A percentile compares a stretch with the other conserved stretches of the same genome.
These are phyloP conservation scores for Penicillium griseofulvum DNA, from an alignment of 2,329 filamentous ascomycete species.

Conservation along the genomic window DNA sequence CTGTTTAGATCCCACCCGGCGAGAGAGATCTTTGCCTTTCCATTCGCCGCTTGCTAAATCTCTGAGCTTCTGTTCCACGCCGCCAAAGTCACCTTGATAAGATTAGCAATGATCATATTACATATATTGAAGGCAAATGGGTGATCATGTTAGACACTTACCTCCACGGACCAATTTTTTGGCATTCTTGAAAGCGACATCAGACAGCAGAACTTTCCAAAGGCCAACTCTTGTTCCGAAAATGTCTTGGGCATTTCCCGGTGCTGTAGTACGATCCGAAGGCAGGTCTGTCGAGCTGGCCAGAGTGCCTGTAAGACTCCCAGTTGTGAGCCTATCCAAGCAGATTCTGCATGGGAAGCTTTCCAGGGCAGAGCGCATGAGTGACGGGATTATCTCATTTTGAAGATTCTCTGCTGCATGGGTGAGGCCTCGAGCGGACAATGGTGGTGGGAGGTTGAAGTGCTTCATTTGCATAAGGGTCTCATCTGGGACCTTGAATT, in stretches of 20 bases:
- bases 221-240: constrained; percentile 17
- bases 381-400: background rate
- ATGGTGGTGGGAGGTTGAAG: background rate
- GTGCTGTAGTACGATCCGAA: background rate
- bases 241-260: constrained; percentile 5
- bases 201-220: constrained; percentile 23
- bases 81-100: background rate
- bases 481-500: constrained; percentile 1
- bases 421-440: background rate
- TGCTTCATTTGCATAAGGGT: background rate
- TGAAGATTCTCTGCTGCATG: constrained; percentile 3
- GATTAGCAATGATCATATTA: background rate
- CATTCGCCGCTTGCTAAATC: constrained; percentile 21
- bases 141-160: background rate
- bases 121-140: background rate
- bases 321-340: constrained; percentile 4
- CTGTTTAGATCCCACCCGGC: constrained; percentile 1
- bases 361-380: constrained; percentile 8
- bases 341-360: constrained; percentile 23
- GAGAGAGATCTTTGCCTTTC: constrained; percentile 9
- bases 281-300: background rate
- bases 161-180: constrained; percentile 6
- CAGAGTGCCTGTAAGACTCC: background rate
- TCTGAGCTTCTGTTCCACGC: constrained; percentile 14
- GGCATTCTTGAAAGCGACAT: constrained; percentile 9